Evolutionary conservation across 768 basidiomycete species (phyloP), one percentile per base, ranked within the genome.

Genomic region (Boletus sensibilis): DNA sequence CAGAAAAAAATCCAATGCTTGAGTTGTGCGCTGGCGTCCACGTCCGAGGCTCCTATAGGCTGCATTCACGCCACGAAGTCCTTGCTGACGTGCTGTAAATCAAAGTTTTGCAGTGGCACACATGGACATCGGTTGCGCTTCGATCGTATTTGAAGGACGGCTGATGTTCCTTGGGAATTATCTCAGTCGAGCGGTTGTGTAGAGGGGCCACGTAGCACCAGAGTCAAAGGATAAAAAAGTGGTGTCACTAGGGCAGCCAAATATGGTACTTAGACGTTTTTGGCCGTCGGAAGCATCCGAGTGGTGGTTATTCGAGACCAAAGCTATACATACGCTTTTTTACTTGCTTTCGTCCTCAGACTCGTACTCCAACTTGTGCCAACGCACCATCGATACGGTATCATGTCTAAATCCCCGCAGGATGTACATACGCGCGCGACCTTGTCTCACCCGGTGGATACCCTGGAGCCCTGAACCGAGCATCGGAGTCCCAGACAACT

Each of bases 401-500:
- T 14, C n/a, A 9, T 46, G 29, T 31, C 29, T 46, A 20, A 46
- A 20, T 46, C n/a, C 13, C 13, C 20, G 13, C 45, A 31, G 27
- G 42, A 18, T 16, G 42, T 43, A 27, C 16, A 6, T 1, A 7
- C 9, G 39, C 50, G 14, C 45, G 51, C 7, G 16, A 31, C 7
- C 58, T 53, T 39, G 47, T 41, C 0, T n/a, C 21, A 4, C 34
- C 55, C 2, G 61, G 67, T 42, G 72, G 71, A 2, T 66, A 65
- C 50, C 68, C 68, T 72, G 5, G 66, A 57, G 58, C 34, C 72
- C 69, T 5, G 63, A 65, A 18, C 66, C 67, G 2, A 57, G 65
- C 39, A 44, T 47, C 20, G 41, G 33, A 23, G 55, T 71, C 5
- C 66, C 68, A 10, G 46, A 50, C 3, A 47, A 50, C 3, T 67